phyloP scores from a whole-genome alignment of 2,329 filamentous ascomycete genomes.

The Tetracladium maxilliforme region DNA sequence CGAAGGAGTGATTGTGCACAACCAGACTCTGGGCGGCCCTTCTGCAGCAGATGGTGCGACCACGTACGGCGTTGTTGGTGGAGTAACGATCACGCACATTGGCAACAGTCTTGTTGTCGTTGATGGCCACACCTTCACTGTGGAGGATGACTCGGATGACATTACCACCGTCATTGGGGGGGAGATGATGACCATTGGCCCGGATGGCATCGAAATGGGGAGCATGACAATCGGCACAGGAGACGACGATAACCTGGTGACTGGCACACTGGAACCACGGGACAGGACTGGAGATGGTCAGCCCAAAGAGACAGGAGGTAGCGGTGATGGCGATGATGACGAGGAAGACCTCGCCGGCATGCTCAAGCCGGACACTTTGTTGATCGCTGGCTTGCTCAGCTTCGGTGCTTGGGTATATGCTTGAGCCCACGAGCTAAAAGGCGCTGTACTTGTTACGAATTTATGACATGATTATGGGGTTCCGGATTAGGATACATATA shows the following conservation, averaged over 20 bases:
- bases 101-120: slow-evolving; percentile 25
- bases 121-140: slow-evolving; percentile 30
- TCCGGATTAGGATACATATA: too few species aligned
- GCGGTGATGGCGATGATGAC: slow-evolving; percentile 9
- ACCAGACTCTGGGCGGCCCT: too few species aligned
- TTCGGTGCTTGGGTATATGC: slow-evolving; percentile 1
- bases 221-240: slow-evolving; percentile 6
- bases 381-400: neutral
- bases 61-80: slow-evolving; percentile 11
- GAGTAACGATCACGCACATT: slow-evolving; percentile 11
- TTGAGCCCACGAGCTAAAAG: too few species aligned
- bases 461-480: too few species aligned
- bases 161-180: slow-evolving; percentile 31
- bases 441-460: too few species aligned
- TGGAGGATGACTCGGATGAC: slow-evolving; percentile 26
- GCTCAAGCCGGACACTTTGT: slow-evolving; percentile 8
- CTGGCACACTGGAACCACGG: slow-evolving; percentile 9
- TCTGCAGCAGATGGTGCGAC: neutral
- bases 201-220: slow-evolving; percentile 26
- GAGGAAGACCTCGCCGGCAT: too few species aligned
- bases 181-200: slow-evolving; percentile 34
- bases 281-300: slow-evolving; percentile 9
- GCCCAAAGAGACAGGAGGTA: slow-evolving; percentile 9
- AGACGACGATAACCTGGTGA: too few species aligned
- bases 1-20: too few species aligned